Percentiles rank a stretch among this genome's conserved stretches.
Conservation (phyloP, 805 yeast species). For the Suhomyces faveliae region DNA sequence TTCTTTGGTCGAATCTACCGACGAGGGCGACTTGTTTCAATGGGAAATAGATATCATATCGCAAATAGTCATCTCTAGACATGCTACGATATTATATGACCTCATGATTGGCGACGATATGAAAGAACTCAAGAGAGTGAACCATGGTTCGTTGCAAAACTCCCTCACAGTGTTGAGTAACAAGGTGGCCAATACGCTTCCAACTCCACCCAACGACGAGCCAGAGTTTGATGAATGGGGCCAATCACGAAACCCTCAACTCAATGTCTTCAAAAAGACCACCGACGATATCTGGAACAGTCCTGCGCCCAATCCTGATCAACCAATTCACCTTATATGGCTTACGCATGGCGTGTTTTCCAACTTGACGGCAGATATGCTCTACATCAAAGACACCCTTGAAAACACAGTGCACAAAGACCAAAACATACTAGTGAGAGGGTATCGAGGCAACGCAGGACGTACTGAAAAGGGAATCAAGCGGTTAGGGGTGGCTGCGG, state of each 20-base stretch:
- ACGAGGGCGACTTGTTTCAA: conserved; percentile 18
- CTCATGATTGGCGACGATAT: conserved; percentile 39
- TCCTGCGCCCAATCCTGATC: conserved; percentile 21
- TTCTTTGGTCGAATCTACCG: conserved; percentile 24
- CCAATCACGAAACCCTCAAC: conserved; percentile 17
- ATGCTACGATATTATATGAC: conserved; percentile 31
- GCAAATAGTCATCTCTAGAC: conserved; percentile 38
- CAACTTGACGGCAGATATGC: conserved; percentile 45
- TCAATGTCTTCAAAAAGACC: conserved; percentile 24
- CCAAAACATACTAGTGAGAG: conserved; percentile 39
- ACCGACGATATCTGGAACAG: conserved; percentile 37
- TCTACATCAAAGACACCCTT: conserved; percentile 37
- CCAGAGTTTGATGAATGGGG: background rate
- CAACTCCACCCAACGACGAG: background rate
- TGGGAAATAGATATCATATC: conserved; percentile 44
- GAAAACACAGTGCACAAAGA: conserved; percentile 16
- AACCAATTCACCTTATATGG: conserved; percentile 40
- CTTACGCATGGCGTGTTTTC: conserved; percentile 46
- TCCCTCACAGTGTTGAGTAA: conserved; percentile 2
- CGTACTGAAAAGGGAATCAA: conserved; percentile 42
- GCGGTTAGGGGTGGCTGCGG: conserved; percentile 33
- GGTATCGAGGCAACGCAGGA: conserved; percentile 41
- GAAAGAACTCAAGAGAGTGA: conserved; percentile 30
- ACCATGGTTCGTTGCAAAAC: conserved; percentile 20
- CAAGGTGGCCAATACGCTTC: background rate